A percentile compares a stretch with the other conserved stretches of the same genome.
Conservation (phyloP, 2,329 filamentous ascomycete species). For the Cladosporium sp. region DNA sequence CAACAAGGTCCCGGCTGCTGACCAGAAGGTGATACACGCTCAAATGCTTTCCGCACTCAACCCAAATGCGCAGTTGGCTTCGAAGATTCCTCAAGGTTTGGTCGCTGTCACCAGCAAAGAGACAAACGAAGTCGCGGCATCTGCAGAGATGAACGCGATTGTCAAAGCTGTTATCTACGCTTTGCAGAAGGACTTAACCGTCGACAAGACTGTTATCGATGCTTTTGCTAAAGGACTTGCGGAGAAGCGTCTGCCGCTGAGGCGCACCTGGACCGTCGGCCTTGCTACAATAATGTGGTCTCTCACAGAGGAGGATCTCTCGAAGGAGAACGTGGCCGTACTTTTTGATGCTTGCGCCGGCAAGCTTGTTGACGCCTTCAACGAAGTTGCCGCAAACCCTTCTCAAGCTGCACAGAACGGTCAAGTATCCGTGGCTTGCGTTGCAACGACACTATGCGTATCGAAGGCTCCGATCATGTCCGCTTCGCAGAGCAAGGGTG, state of each 20-base stretch:
- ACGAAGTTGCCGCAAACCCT: conserved; percentile 73
- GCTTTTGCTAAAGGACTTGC: conserved; percentile 71
- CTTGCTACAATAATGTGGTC: conserved; percentile 65
- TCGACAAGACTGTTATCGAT: conserved; percentile 63
- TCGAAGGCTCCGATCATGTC: conserved; percentile 47
- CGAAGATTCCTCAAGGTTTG: conserved; percentile 61
- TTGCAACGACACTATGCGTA: conserved; percentile 59
- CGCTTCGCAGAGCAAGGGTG: conserved; percentile 49
- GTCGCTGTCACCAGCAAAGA: conserved; percentile 71
- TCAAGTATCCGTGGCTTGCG: conserved; percentile 71
- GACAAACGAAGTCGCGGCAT: conserved; percentile 76
- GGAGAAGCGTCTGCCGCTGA: conserved; percentile 75
- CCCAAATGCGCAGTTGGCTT: conserved; percentile 55
- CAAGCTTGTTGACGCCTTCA: conserved; percentile 64
- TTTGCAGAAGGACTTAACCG: conserved; percentile 52
- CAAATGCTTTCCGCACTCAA: conserved; percentile 68
- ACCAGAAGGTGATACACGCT: conserved; percentile 76
- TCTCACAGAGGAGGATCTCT: conserved; percentile 42
- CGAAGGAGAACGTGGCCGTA: conserved; percentile 40
- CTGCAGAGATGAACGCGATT: conserved; percentile 67
- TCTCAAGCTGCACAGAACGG: conserved; percentile 74
- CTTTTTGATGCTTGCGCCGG: conserved; percentile 46
- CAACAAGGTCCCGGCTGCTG: conserved; percentile 75
- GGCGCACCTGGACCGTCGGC: conserved; percentile 73
- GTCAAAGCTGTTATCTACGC: conserved; percentile 58